These are phyloP conservation scores for Triglochin maritima DNA, from an alignment of 106 monocot species.

Conservation along the genomic window DNA sequence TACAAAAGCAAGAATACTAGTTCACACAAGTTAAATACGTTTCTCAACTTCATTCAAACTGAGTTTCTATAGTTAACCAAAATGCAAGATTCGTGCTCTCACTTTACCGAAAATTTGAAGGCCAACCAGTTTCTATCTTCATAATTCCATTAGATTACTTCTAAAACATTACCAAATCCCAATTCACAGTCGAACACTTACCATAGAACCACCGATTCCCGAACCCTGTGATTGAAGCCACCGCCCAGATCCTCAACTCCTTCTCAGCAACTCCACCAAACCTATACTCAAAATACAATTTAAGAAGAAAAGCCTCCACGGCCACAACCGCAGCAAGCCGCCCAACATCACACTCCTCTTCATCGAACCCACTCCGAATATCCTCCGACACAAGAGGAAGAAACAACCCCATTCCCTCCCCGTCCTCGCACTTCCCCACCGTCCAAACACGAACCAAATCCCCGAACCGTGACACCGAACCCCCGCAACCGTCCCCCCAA, in stretches of 20 bases:
- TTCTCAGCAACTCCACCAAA: constrained; percentile 8
- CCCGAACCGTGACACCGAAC: constrained; percentile 34
- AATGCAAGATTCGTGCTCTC: no score
- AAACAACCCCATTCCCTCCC: constrained; percentile 18
- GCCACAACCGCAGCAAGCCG: constrained; percentile 63
- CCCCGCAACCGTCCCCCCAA: not conserved
- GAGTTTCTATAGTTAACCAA: no score
- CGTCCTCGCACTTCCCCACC: constrained; percentile 8
- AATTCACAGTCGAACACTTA: constrained; percentile 15
- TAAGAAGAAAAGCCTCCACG: constrained; percentile 71
- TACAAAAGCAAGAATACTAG: no score
- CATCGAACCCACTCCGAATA: constrained; percentile 22
- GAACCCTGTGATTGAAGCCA: constrained; percentile 74
- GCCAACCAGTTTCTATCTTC: no score
- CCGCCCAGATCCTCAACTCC: constrained; percentile 58
- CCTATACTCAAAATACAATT: constrained; percentile 47
- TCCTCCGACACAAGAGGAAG: constrained; percentile 67
- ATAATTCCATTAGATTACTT: no score
- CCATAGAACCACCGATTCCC: constrained; percentile 59
- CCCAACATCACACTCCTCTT: constrained; percentile 25
- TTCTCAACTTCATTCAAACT: no score
- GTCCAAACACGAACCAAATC: constrained; percentile 72
- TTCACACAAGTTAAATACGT: no score
- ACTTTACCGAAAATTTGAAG: no score
- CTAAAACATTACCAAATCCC: not conserved